These are phyloP conservation scores for Candida morakotiae DNA, from an alignment of 805 yeast species.

Conservation along the genomic window DNA sequence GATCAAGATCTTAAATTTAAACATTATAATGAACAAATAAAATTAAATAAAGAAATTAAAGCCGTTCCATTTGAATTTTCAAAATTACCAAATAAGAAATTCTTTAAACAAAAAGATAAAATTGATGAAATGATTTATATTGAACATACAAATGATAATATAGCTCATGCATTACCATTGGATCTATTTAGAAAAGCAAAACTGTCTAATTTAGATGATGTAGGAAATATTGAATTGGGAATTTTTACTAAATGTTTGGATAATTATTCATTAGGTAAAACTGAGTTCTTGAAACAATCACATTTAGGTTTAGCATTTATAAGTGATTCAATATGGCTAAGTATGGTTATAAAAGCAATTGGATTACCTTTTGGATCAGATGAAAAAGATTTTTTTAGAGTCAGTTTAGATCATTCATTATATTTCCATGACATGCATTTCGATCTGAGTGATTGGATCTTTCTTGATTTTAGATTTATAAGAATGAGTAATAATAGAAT, in stretches of 20 bases:
- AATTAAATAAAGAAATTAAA: constrained; percentile 14
- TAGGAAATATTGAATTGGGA: constrained; percentile 23
- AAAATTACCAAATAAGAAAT: constrained; percentile 17
- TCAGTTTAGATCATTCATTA: constrained; percentile 34
- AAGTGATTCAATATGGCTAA: constrained; percentile 31
- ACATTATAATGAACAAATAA: constrained; percentile 3
- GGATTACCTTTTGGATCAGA: constrained; percentile 15
- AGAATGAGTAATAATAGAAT: constrained; percentile 32
- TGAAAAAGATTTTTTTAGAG: constrained; percentile 27
- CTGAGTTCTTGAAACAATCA: constrained; percentile 16
- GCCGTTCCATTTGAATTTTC: constrained; percentile 29
- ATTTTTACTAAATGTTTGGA: constrained; percentile 28
- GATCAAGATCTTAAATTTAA: constrained; percentile 12
- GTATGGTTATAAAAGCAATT: constrained; percentile 22
- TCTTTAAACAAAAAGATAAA: constrained; percentile 17
- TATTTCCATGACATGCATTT: constrained; percentile 33
- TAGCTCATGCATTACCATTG: constrained; percentile 24
- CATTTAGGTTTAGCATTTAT: constrained; percentile 20
- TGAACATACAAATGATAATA: constrained; percentile 25
- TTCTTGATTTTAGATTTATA: constrained; percentile 27
- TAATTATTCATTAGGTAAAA: constrained; percentile 19
- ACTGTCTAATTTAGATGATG: constrained; percentile 8
- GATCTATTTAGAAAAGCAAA: constrained; percentile 13
- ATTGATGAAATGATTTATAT: constrained; percentile 14
- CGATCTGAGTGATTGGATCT: constrained; percentile 34